Evolutionary conservation across 2,329 filamentous ascomycete species (phyloP).

Genomic region (Colletotrichum navitas): DNA sequence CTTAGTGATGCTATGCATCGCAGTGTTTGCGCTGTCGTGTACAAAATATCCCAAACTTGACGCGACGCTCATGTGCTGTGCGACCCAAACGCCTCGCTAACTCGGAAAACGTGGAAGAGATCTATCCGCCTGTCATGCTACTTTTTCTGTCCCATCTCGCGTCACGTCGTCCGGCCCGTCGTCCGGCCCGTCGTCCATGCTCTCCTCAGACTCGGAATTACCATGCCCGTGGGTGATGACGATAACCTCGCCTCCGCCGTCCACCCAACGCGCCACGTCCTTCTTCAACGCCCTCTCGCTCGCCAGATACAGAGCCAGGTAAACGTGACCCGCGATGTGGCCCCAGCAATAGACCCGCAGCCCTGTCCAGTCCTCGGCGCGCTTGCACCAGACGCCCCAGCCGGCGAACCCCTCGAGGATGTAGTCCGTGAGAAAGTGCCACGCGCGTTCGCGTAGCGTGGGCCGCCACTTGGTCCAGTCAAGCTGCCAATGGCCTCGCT

Average conservation of each 20-base stretch:
- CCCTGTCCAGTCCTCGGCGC: conserved; percentile 58
- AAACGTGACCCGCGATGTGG: conserved; percentile 77
- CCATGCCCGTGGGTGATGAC: conserved; percentile 49
- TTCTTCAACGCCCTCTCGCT: conserved; percentile 73
- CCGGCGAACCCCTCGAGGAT: conserved; percentile 71
- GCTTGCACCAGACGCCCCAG: conserved; percentile 74
- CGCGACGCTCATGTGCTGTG: not conserved
- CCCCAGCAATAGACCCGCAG: conserved; percentile 85
- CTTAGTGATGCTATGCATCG: not conserved
- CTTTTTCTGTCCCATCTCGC: not conserved
- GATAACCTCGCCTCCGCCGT: conserved; percentile 68
- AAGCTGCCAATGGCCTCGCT: conserved; percentile 84
- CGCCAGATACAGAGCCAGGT: conserved; percentile 79
- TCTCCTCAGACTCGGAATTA: conserved; percentile 38
- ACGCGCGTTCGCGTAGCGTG: conserved; percentile 65
- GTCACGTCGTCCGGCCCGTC: conserved; percentile 5
- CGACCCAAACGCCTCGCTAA: conserved; percentile 16
- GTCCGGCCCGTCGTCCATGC: conserved; percentile 30
- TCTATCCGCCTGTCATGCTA: not conserved
- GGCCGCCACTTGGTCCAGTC: conserved; percentile 67
- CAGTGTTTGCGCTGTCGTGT: conserved; percentile 1
- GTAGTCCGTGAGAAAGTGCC: conserved; percentile 72
- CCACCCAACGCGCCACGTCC: conserved; percentile 75
- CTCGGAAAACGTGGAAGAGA: not conserved
- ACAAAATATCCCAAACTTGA: conserved; percentile 5